A percentile compares a stretch with the other conserved stretches of the same genome.
Evolutionary conservation across 176 grass and related monocot genomes (phyloP).

Genomic region (Lolium perenne): DNA sequence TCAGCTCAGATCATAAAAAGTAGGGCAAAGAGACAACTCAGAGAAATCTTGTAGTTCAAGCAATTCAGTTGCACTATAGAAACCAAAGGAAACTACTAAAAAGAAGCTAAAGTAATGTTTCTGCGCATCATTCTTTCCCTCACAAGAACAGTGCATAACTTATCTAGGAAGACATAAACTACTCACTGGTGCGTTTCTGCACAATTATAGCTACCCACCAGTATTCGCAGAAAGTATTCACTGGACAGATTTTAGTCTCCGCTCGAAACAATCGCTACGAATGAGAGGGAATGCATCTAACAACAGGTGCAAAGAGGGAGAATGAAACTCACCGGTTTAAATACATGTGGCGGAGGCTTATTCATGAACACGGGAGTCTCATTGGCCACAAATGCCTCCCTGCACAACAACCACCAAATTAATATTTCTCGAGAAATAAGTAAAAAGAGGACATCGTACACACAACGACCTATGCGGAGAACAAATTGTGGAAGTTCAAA

Average conservation of each 20-base stretch:
- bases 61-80: neutral
- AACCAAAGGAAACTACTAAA: constrained; percentile 6
- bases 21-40: neutral
- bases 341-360: constrained; percentile 44
- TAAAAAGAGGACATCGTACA: neutral
- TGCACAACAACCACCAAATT: constrained; percentile 36
- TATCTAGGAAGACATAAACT: neutral
- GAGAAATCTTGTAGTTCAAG: constrained; percentile 6
- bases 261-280: constrained; percentile 28
- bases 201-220: neutral
- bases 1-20: constrained; percentile 4
- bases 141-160: constrained; percentile 16
- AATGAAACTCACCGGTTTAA: constrained; percentile 30
- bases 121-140: neutral
- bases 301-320: neutral
- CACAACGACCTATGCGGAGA: neutral
- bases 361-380: constrained; percentile 12
- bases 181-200: constrained; percentile 19
- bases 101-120: constrained; percentile 5
- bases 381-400: constrained; percentile 28
- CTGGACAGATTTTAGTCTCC: neutral
- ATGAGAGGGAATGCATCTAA: neutral
- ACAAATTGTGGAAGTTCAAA: neutral
- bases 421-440: constrained; percentile 24
- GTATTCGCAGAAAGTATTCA: neutral